These are phyloP conservation scores for Kodamaea kaohsiungensis DNA, from an alignment of 805 yeast species.

Conservation along the genomic window DNA sequence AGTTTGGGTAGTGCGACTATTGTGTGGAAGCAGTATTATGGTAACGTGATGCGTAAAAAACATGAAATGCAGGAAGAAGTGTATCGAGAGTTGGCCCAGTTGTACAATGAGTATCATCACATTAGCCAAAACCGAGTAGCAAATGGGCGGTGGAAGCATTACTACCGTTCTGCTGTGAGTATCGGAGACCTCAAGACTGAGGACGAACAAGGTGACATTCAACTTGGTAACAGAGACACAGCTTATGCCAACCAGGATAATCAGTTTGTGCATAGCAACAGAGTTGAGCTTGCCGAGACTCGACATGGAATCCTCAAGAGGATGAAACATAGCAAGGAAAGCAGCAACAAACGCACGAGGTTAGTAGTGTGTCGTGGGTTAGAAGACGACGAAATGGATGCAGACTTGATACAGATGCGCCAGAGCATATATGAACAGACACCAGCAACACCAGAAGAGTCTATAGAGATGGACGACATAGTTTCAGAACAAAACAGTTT, in stretches of 20 bases:
- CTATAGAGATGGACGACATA: background rate
- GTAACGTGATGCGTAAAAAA: slow-evolving; percentile 24
- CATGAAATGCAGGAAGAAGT: slow-evolving; percentile 27
- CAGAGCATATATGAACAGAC: slow-evolving; percentile 3
- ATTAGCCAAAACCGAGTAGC: slow-evolving; percentile 17
- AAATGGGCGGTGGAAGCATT: slow-evolving; percentile 16
- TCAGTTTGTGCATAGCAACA: slow-evolving; percentile 27
- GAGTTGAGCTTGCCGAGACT: slow-evolving; percentile 33
- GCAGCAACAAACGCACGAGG: slow-evolving; percentile 7
- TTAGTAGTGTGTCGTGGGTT: slow-evolving; percentile 23
- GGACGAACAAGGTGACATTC: slow-evolving; percentile 5
- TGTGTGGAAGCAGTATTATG: slow-evolving; percentile 38
- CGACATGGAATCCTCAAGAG: slow-evolving; percentile 18
- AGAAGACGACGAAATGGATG: slow-evolving; percentile 23
- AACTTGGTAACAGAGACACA: slow-evolving; percentile 16
- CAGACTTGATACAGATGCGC: slow-evolving; percentile 24
- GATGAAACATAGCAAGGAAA: slow-evolving; percentile 3
- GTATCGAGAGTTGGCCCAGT: slow-evolving; percentile 24
- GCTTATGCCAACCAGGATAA: slow-evolving; percentile 25
- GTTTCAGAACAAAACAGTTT: background rate
- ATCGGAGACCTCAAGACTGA: slow-evolving; percentile 16
- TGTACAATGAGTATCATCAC: slow-evolving; percentile 32
- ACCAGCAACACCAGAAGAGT: background rate
- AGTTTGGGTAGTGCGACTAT: slow-evolving; percentile 25
- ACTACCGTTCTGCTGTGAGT: slow-evolving; percentile 29